Evolutionary conservation across 768 basidiomycete genomes (phyloP).

Genomic region (Kwoniella pini): DNA sequence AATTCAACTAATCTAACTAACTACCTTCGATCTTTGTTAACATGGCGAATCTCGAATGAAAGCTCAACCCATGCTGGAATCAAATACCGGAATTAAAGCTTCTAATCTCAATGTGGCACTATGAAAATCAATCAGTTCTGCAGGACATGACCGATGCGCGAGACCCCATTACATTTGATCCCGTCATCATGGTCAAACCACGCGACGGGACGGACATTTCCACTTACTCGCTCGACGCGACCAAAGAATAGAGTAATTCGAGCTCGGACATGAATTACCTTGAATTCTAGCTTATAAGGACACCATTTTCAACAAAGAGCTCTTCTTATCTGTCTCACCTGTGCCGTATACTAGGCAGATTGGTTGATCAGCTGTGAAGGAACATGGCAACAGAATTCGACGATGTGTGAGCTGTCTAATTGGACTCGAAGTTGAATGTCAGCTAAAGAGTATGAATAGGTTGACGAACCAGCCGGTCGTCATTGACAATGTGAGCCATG

Average conservation of each 20-base stretch:
- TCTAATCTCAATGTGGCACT: not conserved
- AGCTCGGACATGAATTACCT: too few species aligned
- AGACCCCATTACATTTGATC: not conserved
- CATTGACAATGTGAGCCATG: constrained; percentile 83
- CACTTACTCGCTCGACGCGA: too few species aligned
- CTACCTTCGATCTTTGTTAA: constrained; percentile 8
- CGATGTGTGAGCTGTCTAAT: constrained; percentile 47
- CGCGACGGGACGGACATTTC: too few species aligned
- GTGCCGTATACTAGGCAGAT: too few species aligned
- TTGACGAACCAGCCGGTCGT: constrained; percentile 98
- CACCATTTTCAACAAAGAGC: too few species aligned
- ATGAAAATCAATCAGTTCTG: not conserved
- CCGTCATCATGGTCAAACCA: not conserved
- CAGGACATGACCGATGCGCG: too few species aligned
- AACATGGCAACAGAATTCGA: constrained; percentile 53
- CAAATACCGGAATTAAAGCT: constrained; percentile 1
- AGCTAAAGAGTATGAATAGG: constrained; percentile 24
- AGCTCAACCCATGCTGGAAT: not conserved
- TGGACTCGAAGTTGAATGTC: not conserved
- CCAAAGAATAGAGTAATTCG: too few species aligned
- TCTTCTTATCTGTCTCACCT: too few species aligned
- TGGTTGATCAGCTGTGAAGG: not conserved
- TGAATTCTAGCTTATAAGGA: too few species aligned
- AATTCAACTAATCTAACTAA: not conserved
- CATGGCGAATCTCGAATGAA: not conserved